These are phyloP conservation scores for Backusella luteola DNA, from an alignment of 192 early-diverging fungal species.

Conservation along the genomic window DNA sequence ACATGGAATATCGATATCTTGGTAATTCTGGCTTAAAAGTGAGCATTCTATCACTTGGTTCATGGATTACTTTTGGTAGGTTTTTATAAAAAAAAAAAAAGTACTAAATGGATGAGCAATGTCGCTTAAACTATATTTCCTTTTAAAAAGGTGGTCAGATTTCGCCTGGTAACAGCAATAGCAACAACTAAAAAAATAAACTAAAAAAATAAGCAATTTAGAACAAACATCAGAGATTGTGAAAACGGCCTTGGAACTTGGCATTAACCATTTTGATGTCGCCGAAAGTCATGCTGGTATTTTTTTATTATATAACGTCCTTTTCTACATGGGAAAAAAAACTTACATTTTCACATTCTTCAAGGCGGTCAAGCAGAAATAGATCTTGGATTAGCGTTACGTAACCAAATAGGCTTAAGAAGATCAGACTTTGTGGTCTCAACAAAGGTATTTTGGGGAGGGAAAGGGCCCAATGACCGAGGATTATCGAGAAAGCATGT, in stretches of 20 bases:
- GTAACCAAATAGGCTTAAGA: slow-evolving; percentile 63
- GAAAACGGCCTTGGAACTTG: slow-evolving; percentile 64
- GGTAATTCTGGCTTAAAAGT: slow-evolving; percentile 79
- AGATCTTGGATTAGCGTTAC: slow-evolving; percentile 76
- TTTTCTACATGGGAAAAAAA: background rate
- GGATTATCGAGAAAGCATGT: slow-evolving; percentile 87
- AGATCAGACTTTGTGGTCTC: slow-evolving; percentile 76
- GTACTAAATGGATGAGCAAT: background rate
- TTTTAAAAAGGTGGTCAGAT: slow-evolving; percentile 25
- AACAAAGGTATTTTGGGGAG: slow-evolving; percentile 79
- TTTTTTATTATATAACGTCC: background rate
- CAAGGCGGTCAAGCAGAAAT: slow-evolving; percentile 68
- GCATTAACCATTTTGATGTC: slow-evolving; percentile 80
- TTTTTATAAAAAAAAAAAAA: background rate
- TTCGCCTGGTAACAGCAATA: slow-evolving; percentile 23
- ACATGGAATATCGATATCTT: slow-evolving; percentile 77
- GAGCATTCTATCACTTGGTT: slow-evolving; percentile 65
- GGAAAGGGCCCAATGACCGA: slow-evolving; percentile 74
- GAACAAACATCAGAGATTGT: slow-evolving; percentile 66
- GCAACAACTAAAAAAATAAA: background rate
- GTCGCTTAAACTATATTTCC: background rate
- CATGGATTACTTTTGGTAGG: slow-evolving; percentile 73
- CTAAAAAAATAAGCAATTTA: background rate
- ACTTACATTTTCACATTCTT: background rate
- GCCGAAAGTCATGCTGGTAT: slow-evolving; percentile 54